Base-by-base conservation (phyloP, 768 basidiomycete species). In the Suillus plorans region DNA sequence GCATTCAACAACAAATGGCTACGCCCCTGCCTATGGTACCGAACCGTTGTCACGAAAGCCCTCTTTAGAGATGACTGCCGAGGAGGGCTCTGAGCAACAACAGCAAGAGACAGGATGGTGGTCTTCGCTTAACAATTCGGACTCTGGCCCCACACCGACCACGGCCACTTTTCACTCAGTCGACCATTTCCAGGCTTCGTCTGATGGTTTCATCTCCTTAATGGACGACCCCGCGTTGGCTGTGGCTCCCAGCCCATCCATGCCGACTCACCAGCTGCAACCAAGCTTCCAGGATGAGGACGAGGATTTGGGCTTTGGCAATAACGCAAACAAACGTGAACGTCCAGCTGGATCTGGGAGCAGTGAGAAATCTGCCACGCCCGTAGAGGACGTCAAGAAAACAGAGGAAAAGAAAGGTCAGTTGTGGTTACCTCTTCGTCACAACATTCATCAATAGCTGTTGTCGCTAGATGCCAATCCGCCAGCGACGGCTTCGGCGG, bases 251-350 rank as follows among this genome's bases (percentile, higher is more conserved):
- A 74, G 58, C 13, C 70, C 70, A 41, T 63, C 57, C 28, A 42
- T 67, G 34, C 45, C 69, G 42, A 47, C 69, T 22, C 62, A 5
- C 45, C 70, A 63, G 36, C 63, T 60, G 42, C 70, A 49, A 37
- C 42, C 67, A 53, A 56, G 62, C 63, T 64, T 65, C 60, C 75
- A 80, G 9, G 86, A 87, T 9, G 91, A 91, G 1, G 90, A 89
- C 0, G 95, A 97, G 52, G 95, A 97, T n/a, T 84, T 99, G 60
- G 97, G 97, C 1, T 83, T 99, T 66, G 94, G 95, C 3, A 99
- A 99, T 72, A 80, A 77, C 16, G 82, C 83, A 56, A 74, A 67
- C 22, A 84, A 77, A 71, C 71, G 72, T 56, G 81, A 77, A 55
- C 73, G 61, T 28, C 66, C 78, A 47, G 74, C 75, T 44, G 68